phyloP scores from a whole-genome alignment of 73 alveolate species.

The Tetrahymena borealis region DNA sequence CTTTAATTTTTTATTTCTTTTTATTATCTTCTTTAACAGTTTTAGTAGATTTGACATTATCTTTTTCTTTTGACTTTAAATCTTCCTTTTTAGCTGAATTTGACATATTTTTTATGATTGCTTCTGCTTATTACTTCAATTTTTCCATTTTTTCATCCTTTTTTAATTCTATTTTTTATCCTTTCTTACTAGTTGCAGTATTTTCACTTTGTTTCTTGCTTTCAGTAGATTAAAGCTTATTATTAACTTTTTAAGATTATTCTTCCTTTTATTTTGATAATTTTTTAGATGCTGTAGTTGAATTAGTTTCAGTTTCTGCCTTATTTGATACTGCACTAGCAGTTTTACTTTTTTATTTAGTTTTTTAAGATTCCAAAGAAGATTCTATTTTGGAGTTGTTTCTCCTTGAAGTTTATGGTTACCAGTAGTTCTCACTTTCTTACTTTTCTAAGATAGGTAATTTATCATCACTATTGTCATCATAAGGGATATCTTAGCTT shows the following conservation, averaged over 20 bases:
- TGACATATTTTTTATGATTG: background rate
- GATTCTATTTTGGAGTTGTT: background rate
- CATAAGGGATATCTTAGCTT: background rate
- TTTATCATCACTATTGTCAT: background rate
- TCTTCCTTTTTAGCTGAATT: background rate
- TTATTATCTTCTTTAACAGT: background rate
- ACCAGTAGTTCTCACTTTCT: background rate
- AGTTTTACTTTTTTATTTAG: background rate
- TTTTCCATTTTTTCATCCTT: background rate
- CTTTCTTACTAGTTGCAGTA: background rate
- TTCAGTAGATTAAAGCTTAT: background rate
- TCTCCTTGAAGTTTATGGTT: background rate
- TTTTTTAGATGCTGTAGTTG: background rate
- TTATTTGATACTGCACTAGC: background rate
- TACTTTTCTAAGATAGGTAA: background rate
- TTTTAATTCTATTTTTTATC: background rate
- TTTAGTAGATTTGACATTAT: background rate
- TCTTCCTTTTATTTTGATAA: background rate
- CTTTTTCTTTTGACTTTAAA: background rate
- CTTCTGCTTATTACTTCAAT: background rate
- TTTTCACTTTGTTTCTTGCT: background rate
- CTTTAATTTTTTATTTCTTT: background rate
- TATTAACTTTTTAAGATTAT: background rate
- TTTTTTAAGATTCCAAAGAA: background rate
- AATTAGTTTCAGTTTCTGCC: background rate